Base-by-base conservation (phyloP, 768 basidiomycete genomes). In the Naganishia antarctica region DNA sequence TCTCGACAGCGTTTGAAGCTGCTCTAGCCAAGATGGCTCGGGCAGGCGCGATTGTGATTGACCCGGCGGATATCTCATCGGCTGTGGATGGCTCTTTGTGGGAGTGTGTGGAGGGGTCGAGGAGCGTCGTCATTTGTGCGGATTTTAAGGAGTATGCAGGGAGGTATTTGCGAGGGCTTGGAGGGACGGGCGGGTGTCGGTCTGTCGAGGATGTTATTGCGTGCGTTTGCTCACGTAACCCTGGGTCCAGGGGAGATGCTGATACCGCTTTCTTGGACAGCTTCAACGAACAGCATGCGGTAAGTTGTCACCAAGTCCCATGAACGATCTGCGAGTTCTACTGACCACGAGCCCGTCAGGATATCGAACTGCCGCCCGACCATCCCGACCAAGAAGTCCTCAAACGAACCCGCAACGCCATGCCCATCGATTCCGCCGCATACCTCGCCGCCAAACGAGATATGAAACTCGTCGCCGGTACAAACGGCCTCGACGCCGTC, bases 351-450 rank as follows among this genome's bases (percentile, higher is more conserved):
- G 8, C 37, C 16, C 37, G 8, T 7, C 37, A 49, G 8, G 65
- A 61, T 21, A 43, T 67, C 23, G 68, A 69, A 31, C 25, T 69
- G 29, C 66, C 68, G 18, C 63, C 68, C 23, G 65, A 40, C 13
- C 47, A 53, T 43, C 41, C 44, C 16, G 63, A 64, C 12, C 68
- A 69, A 49, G 68, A 69, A 37, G 49, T 66, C 29, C 59, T 69
- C 31, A 60, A 66, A 29, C 46, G 58, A 1, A 43, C 49, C 31
- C 46, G 63, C 3, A 23, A 34, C 23, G 68, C 68, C 5, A 58
- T 43, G 2, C 21, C 45, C 3, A 46, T 59, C 62, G 41, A 64
- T 28, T 69, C 68, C 3, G 13, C 26, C 16, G 68, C n/a, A 18
- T 69, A 69, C 61, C 21, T 12, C 2, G 26, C n/a, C 16, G 68